Evolutionary conservation across 2,329 filamentous ascomycete genomes (phyloP), one percentile per base, ranked within the genome.

Genomic region (Colletotrichum sp.): DNA sequence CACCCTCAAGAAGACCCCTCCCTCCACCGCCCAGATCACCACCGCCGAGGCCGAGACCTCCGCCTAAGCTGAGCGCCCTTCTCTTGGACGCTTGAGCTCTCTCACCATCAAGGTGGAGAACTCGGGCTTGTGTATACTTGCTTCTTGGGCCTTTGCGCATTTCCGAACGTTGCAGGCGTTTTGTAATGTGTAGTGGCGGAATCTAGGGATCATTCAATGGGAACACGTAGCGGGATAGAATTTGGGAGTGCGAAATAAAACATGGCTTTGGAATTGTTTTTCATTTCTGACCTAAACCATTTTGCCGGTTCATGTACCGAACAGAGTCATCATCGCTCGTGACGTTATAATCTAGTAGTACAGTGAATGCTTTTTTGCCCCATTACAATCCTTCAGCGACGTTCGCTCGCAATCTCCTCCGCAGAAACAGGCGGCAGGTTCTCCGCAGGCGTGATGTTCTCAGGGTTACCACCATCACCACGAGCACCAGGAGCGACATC

Each of bases 321-420:
- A 47, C 43, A 21, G 3, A 62, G 9, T 16, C 29, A 51, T 67
- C n/a, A 67, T 59, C 47, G 27, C 34, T 68, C 55, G 34, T 68
- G 36, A 61, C 36, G 54, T 31, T 43, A 34, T 58, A 55, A 70
- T 21, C 16, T 70, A 70, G 31, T 73, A 54, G 15, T 70, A 70
- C 70, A 65, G 11, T 0, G 18, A 12, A n/a, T 47, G 43, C 11
- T 12, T 47, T 47, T 47, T 4, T 2, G 8, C 11, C 12, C 31
- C 34, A 8, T 62, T 12, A 34, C 24, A 38, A 7, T 36, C 5
- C 13, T 11, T 70, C 21, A 73, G 18, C 43, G 68, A 12, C 29
- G 55, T 62, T 80, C 76, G 36, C 77, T 74, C 15, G 78, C 80
- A 12, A 81, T 54, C 62, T 79, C 75, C 59, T 81, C 80, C 0